Evolutionary conservation across 1,284 basidiomycete genomes (phyloP).

Genomic region (Farysia itapuensis): DNA sequence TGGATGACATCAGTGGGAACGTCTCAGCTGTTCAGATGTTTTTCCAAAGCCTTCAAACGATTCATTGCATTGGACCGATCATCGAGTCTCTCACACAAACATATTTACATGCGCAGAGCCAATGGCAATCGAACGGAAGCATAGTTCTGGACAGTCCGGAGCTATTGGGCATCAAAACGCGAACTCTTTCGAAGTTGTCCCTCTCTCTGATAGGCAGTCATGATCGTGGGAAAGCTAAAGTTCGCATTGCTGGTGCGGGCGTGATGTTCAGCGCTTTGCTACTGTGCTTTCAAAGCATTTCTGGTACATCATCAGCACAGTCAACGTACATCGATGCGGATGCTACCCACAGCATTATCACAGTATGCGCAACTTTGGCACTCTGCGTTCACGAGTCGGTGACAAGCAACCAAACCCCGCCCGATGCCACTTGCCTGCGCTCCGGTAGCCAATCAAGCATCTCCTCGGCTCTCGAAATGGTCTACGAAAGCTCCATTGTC

Average conservation of each 20-base stretch:
- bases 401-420: no score
- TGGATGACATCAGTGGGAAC: constrained; percentile 12
- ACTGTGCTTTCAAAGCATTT: constrained; percentile 4
- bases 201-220: background rate
- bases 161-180: background rate
- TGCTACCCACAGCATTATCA: no score
- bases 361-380: no score
- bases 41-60: background rate
- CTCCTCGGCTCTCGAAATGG: no score
- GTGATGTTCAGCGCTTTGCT: constrained; percentile 8
- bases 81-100: constrained; percentile 4
- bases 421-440: no score
- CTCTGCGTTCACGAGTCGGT: no score
- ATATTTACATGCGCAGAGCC: background rate
- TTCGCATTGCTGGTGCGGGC: background rate
- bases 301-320: no score
- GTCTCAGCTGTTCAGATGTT: constrained; percentile 1
- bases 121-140: background rate
- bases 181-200: background rate
- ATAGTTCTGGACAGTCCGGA: background rate
- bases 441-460: no score
- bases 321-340: no score
- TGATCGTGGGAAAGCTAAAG: background rate
- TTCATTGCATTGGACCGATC: constrained; percentile 3
- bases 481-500: no score